Percentiles rank a stretch among this genome's conserved stretches.
Evolutionary conservation across 805 yeast species (phyloP).

Genomic region (Hanseniaspora vineae): DNA sequence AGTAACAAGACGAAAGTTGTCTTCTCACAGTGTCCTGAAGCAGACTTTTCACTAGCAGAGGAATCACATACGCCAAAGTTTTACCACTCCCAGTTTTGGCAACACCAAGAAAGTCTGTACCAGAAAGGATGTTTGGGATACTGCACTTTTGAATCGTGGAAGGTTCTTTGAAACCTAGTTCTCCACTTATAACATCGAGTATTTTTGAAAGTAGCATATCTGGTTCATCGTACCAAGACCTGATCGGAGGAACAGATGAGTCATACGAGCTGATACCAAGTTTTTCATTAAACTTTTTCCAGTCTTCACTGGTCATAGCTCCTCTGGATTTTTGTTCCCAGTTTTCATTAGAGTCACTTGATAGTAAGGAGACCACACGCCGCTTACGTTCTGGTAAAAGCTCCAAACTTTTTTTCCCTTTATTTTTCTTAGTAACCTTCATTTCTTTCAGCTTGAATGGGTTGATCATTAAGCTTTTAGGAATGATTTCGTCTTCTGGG

Average conservation of each 20-base stretch:
- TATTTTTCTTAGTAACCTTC: conserved; percentile 9
- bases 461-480: not conserved
- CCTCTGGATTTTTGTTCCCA: conserved; percentile 60
- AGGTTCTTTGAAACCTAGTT: conserved; percentile 47
- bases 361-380: not conserved
- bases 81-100: conserved; percentile 98
- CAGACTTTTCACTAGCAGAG: conserved; percentile 58
- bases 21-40: conserved; percentile 56
- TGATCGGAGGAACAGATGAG: conserved; percentile 36
- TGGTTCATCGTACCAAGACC: conserved; percentile 58
- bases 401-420: conserved; percentile 2
- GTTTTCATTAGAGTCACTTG: not conserved
- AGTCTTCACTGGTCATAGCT: conserved; percentile 71
- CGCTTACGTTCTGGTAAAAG: not conserved
- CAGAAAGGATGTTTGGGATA: conserved; percentile 47
- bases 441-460: conserved; percentile 5
- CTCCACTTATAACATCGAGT: conserved; percentile 23
- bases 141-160: conserved; percentile 89
- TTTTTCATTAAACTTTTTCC: conserved; percentile 80
- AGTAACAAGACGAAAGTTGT: conserved; percentile 37
- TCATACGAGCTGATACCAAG: conserved; percentile 50
- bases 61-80: conserved; percentile 78
- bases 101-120: conserved; percentile 86
- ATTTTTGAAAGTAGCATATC: conserved; percentile 30
- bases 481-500: not conserved